A percentile compares a stretch with the other conserved stretches of the same genome.
phyloP scores from a whole-genome alignment of 345 rosid species.

The Corymbia maculata region DNA sequence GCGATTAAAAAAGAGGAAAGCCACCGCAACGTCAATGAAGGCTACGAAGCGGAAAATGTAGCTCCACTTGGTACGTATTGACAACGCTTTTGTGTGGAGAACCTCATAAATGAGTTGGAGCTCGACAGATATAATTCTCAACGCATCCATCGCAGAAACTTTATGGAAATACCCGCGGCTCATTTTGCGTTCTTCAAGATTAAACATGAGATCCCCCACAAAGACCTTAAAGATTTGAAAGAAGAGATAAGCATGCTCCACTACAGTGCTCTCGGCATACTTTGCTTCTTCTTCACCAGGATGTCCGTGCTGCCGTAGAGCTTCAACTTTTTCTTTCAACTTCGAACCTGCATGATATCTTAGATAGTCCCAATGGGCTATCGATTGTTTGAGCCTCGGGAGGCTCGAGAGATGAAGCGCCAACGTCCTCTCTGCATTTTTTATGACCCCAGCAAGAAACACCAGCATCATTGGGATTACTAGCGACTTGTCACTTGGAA shows the following conservation, averaged over 20 bases:
- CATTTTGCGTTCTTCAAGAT: accelerated
- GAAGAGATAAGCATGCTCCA: neutral
- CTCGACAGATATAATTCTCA: neutral
- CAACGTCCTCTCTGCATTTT: neutral
- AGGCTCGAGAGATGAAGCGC: neutral
- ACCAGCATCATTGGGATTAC: neutral
- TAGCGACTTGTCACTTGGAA: neutral
- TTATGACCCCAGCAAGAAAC: neutral
- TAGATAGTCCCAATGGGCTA: accelerated
- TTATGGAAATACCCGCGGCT: accelerated
- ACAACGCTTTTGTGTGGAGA: neutral
- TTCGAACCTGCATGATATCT: accelerated
- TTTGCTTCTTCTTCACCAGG: neutral
- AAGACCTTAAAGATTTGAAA: accelerated
- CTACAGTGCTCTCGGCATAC: neutral
- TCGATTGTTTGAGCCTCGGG: accelerated
- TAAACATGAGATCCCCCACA: neutral
- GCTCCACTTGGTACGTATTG: neutral
- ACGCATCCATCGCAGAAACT: neutral
- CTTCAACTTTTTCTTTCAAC: accelerated
- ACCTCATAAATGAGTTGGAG: neutral
- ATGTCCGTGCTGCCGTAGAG: accelerated
- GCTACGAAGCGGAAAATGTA: neutral
- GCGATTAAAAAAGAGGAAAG: neutral
- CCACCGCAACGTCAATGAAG: neutral